Evolutionary conservation across 495 filamentous ascomycete genomes (phyloP), one percentile per base, ranked within the genome.

Genomic region (Gamarada debralockiae): DNA sequence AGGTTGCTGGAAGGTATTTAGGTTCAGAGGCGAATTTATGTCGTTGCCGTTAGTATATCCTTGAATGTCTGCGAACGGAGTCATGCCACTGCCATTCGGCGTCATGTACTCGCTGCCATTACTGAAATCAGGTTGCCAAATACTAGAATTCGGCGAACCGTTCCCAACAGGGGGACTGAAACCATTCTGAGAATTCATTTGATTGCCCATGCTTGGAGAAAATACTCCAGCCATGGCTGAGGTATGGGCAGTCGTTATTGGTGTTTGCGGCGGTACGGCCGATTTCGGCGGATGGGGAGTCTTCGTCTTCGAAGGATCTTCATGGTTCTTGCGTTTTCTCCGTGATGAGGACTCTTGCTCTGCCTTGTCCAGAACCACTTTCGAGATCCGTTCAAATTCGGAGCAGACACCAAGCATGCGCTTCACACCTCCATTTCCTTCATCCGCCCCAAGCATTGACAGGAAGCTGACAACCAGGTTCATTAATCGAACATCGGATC

Each of bases 351-450:
- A 74, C 31, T 97, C 92, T 60, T 85, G 87, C 55, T 97, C 93
- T 1, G 88, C 78, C 60, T 89, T 95, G 40, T 97, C 92, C 29
- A 97, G 80, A 12, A 97, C 92, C 17, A 92, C 82, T 65, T 86
- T 90, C 39, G 92, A 90, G 57, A 98, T 97, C 56, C 95, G 79
- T 60, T 97, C 90, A 55, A 98, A 98, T 60, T 97, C 93, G 15
- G 89, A 81, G 68, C 92, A 96, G 4, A 98, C 85, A 49, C 82
- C 81, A 25, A 97, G 78, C 91, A 98, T 97, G 34, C 92, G 86
- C 66, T 87, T 86, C 44, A 97, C 88, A 50, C 87, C 89, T 31
- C 87, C 86, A 46, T 90, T 90, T 36, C 89, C 88, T 14, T 87
- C 85, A 52, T 96, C 83, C 37, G 83, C 81, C 14, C 82, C 89